Evolutionary conservation across 345 rosid genomes (phyloP), one percentile per base, ranked within the genome.

Genomic region (Melaleuca quinquenervia): DNA sequence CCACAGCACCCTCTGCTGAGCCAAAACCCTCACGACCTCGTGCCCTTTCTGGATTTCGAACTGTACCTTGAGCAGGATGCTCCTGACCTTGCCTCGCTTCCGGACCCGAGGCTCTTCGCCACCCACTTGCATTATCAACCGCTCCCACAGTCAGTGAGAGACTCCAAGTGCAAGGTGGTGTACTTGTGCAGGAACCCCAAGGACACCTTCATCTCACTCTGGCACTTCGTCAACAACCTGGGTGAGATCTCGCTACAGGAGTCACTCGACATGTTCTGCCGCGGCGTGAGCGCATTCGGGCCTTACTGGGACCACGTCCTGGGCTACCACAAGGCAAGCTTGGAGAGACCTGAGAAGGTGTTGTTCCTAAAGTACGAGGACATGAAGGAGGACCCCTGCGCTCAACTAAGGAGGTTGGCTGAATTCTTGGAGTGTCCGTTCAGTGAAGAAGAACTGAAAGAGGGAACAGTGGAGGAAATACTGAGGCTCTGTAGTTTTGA

Each of bases 141-240:
- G 36, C 85, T 86, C 7, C 85, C 88, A 16, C 18, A 49, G 52
- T 82, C 85, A 7, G 62, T 64, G 51, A 83, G 62, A 20, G 56
- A 50, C 36, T 54, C 87, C 24, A 51, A 50, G 12, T 86, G 85
- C 58, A 86, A 86, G 84, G n/a, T 86, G 18, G 82, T 86, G 50
- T 86, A 86, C 56, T 41, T 86, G 52, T 86, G 85, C 21, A 64
- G 85, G 51, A 86, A 86, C 82, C 85, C 88, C 11, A 86, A 86
- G 82, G 88, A 86, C 82, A 83, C 82, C 50, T 83, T 86, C 41
- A 32, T 86, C 54, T 86, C 88, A 8, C 52, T 60, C 55, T 86
- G 88, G 88, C 88, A 86, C 52, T 86, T 83, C 85, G 44, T 83
- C 20, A 86, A 86, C 50, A 62, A 51, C 64, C 60, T 86, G 78